These are phyloP conservation scores for Endogone sp. DNA, from an alignment of 192 early-diverging fungal species.

Conservation along the genomic window DNA sequence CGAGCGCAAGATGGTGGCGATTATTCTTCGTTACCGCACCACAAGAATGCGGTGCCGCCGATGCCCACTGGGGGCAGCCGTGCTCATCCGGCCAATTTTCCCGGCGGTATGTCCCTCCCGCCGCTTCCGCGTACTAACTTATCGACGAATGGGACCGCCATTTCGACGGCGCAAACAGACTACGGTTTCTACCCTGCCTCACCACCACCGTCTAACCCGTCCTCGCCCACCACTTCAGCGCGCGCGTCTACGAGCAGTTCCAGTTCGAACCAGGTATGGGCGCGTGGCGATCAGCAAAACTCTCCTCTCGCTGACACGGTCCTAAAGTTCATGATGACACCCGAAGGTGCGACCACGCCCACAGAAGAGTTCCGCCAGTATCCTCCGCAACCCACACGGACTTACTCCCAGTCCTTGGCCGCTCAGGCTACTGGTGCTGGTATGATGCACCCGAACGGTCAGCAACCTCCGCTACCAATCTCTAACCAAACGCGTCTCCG, in stretches of 20 bases:
- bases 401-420: slow-evolving; percentile 15
- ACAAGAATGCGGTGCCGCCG: not conserved
- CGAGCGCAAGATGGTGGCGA: not conserved
- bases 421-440: not conserved
- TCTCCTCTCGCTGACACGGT: slow-evolving; percentile 50
- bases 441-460: not conserved
- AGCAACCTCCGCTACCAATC: not conserved
- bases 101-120: slow-evolving; percentile 26
- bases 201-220: slow-evolving; percentile 53
- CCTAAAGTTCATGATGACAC: slow-evolving; percentile 46
- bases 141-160: not conserved
- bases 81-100: not conserved
- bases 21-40: not conserved
- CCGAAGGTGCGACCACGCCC: slow-evolving; percentile 14
- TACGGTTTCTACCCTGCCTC: slow-evolving; percentile 41
- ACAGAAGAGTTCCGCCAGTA: slow-evolving; percentile 24
- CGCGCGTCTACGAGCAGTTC: slow-evolving; percentile 33
- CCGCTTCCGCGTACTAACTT: slow-evolving; percentile 21
- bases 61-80: not conserved
- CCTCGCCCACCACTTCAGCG: slow-evolving; percentile 45
- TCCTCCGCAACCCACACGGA: slow-evolving; percentile 29
- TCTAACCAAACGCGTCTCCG: slow-evolving; percentile 36
- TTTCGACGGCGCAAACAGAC: slow-evolving; percentile 4
- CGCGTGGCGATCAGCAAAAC: slow-evolving; percentile 35
- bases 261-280: slow-evolving; percentile 32